Evolutionary conservation across 331 rosid genomes (phyloP).

Genomic region (Cydonia oblonga): DNA sequence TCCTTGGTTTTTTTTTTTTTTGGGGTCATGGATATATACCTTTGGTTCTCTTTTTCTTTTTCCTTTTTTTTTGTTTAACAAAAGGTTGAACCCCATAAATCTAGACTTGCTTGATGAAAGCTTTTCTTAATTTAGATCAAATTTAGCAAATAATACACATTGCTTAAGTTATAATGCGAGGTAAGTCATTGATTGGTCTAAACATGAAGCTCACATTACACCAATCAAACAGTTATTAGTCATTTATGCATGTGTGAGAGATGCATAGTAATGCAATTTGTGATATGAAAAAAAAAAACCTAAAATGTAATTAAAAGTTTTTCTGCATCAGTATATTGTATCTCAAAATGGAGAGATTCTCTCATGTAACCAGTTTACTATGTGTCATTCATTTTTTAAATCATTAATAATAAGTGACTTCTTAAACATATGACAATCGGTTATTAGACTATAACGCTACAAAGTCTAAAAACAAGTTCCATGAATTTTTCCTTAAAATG

Average conservation of each 20-base stretch:
- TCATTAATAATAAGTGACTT: too few relatives aligned
- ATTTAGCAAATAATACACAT: background rate
- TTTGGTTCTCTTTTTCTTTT: background rate
- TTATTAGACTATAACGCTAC: background rate
- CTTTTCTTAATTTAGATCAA: background rate
- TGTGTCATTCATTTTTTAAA: too few relatives aligned
- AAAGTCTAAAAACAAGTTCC: background rate
- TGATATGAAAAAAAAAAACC: background rate
- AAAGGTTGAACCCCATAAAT: background rate
- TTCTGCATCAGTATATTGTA: background rate
- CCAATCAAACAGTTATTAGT: background rate
- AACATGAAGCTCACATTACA: background rate
- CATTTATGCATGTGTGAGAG: background rate
- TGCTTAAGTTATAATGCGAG: background rate
- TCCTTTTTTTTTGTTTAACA: background rate
- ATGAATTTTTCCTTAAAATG: background rate
- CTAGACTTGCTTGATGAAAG: background rate
- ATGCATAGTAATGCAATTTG: background rate
- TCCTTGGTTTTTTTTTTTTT: too few relatives aligned
- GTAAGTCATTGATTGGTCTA: background rate
- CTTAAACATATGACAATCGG: background rate
- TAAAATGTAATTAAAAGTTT: background rate
- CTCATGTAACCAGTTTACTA: too few relatives aligned
- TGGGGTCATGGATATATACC: too few relatives aligned
- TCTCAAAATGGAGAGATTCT: background rate